phyloP scores from a whole-genome alignment of 2,329 filamentous ascomycete species.

The Colletotrichum orchidophilum region DNA sequence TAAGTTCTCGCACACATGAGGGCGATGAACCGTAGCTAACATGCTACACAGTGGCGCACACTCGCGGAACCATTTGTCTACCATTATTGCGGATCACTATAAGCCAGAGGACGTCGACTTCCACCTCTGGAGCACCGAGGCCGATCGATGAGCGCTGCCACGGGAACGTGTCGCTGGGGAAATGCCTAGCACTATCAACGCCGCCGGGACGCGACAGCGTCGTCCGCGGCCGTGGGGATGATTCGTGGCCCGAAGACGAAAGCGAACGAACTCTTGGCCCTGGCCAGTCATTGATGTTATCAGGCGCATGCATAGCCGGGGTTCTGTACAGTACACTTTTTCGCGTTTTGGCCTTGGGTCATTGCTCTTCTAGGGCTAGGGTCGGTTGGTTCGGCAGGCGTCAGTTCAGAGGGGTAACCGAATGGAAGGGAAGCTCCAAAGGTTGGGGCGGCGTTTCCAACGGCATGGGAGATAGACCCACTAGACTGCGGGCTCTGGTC shows the following conservation, averaged over 20 bases:
- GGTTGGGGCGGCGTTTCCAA: constrained; percentile 21
- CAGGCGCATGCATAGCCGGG: constrained; percentile 25
- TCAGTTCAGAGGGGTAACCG: constrained; percentile 8
- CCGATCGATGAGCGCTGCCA: constrained; percentile 38
- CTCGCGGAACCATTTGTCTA: constrained; percentile 76
- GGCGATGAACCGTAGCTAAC: neutral
- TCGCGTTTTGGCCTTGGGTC: neutral
- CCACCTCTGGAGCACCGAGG: constrained; percentile 53
- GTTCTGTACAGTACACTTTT: constrained; percentile 10
- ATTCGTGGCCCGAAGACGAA: constrained; percentile 20
- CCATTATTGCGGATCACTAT: constrained; percentile 80
- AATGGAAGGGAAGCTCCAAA: constrained; percentile 4
- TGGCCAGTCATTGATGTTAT: constrained; percentile 2
- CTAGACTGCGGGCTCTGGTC: neutral
- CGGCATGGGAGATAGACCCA: constrained; percentile 15
- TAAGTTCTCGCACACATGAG: constrained; percentile 45
- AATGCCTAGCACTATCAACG: constrained; percentile 26
- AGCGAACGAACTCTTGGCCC: constrained; percentile 7
- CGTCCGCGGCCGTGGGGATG: constrained; percentile 15
- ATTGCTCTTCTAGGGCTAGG: constrained; percentile 19
- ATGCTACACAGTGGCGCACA: constrained; percentile 64
- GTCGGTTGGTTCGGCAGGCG: constrained; percentile 18
- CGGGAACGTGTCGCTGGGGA: neutral
- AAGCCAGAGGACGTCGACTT: constrained; percentile 76
- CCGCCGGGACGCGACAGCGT: constrained; percentile 21